phyloP scores from a whole-genome alignment of 257 asterid species.

The Nicotiana noctiflora region DNA sequence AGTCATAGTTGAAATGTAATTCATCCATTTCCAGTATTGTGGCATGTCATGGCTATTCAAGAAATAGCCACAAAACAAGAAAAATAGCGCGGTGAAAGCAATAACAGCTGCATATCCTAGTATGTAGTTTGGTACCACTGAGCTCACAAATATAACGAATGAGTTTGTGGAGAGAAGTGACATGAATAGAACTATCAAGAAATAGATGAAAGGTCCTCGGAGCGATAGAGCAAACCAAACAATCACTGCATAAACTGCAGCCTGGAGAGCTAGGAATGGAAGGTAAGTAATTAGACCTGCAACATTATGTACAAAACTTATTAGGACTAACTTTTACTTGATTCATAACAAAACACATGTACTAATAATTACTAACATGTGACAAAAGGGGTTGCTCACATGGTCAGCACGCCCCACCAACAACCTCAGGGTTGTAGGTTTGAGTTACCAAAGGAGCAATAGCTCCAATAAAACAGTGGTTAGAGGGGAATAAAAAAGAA shows the following conservation, averaged over 20 bases:
- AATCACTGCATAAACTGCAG: constrained; percentile 53
- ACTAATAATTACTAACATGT: neutral
- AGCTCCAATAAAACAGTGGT: too few relatives aligned
- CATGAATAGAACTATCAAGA: constrained; percentile 56
- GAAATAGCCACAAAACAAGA: constrained; percentile 74
- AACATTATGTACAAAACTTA: neutral
- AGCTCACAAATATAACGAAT: constrained; percentile 71
- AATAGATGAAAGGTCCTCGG: constrained; percentile 41
- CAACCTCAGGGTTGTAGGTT: too few relatives aligned
- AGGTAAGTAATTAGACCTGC: constrained; percentile 77
- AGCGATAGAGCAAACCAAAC: constrained; percentile 67
- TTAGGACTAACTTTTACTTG: neutral
- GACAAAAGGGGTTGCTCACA: too few relatives aligned
- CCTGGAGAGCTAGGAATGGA: constrained; percentile 73
- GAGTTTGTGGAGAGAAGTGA: constrained; percentile 69
- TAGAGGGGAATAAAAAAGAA: too few relatives aligned
- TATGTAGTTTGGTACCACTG: constrained; percentile 84
- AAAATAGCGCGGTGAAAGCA: constrained; percentile 81
- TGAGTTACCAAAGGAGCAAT: too few relatives aligned
- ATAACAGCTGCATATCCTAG: constrained; percentile 82
- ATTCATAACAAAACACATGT: neutral
- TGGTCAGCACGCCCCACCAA: too few relatives aligned
- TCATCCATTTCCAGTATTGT: constrained; percentile 78
- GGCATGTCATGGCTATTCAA: constrained; percentile 51
- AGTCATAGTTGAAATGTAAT: constrained; percentile 70